phyloP scores from a whole-genome alignment of 768 basidiomycete genomes.

The Boletellus ananiceps region DNA sequence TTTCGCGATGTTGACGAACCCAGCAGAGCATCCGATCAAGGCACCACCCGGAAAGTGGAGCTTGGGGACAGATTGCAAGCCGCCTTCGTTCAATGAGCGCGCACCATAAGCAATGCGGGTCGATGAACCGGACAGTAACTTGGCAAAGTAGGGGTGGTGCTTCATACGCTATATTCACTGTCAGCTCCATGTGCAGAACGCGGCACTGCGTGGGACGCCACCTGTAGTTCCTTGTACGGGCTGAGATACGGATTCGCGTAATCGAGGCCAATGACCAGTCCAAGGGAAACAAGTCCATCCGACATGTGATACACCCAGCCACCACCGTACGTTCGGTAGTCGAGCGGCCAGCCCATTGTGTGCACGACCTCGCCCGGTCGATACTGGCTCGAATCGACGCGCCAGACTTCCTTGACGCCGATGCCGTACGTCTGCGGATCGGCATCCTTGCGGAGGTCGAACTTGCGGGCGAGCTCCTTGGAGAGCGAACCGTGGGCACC shows the following conservation, averaged over 20 bases:
- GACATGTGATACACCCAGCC: slow-evolving; percentile 97
- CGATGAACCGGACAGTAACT: slow-evolving; percentile 67
- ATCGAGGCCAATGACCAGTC: slow-evolving; percentile 90
- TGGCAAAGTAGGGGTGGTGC: slow-evolving; percentile 88
- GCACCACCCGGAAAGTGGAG: slow-evolving; percentile 92
- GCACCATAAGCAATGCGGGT: slow-evolving; percentile 89
- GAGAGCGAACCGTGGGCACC: slow-evolving; percentile 91
- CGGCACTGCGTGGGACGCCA: slow-evolving; percentile 28
- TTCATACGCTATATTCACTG: slow-evolving; percentile 66
- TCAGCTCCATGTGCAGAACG: slow-evolving; percentile 2
- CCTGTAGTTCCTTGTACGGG: slow-evolving; percentile 92
- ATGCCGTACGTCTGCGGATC: slow-evolving; percentile 95
- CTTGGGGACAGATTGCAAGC: slow-evolving; percentile 84
- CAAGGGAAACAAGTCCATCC: slow-evolving; percentile 82
- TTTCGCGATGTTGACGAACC: slow-evolving; percentile 94
- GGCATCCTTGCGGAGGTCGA: slow-evolving; percentile 57
- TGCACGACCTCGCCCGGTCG: slow-evolving; percentile 79
- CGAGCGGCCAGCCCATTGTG: slow-evolving; percentile 91
- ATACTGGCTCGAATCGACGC: slow-evolving; percentile 61
- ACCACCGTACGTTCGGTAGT: slow-evolving; percentile 74
- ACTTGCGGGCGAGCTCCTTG: slow-evolving; percentile 71
- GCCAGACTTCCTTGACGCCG: slow-evolving; percentile 97
- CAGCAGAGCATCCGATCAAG: slow-evolving; percentile 90
- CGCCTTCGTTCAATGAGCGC: slow-evolving; percentile 88
- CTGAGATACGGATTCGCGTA: slow-evolving; percentile 91